Percentiles rank a stretch among this genome's conserved stretches.
Conservation (phyloP, 176 grass and related monocot genomes). For the Juncus effusus region DNA sequence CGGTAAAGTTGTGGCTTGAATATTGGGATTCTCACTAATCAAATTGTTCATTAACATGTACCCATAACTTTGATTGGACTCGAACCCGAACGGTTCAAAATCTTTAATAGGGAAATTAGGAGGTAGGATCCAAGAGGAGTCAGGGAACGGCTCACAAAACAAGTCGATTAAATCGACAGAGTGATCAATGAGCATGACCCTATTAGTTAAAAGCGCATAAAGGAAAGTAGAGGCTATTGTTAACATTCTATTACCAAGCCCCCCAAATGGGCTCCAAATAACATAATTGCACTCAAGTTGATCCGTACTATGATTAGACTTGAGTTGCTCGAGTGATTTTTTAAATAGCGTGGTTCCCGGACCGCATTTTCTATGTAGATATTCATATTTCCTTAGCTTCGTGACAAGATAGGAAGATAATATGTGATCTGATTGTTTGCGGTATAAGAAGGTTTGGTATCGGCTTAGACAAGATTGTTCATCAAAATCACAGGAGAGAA, state of each 20-base stretch:
- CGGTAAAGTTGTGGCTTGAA: conserved; percentile 31
- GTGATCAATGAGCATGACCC: conserved; percentile 27
- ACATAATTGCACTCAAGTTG: conserved; percentile 41
- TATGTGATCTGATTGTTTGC: conserved; percentile 20
- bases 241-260: conserved; percentile 38
- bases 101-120: conserved; percentile 33
- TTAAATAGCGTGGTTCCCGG: conserved; percentile 27
- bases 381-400: conserved; percentile 34
- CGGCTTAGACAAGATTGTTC: conserved; percentile 31
- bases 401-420: conserved; percentile 31
- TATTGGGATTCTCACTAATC: conserved; percentile 21
- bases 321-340: conserved; percentile 35
- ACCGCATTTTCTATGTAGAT: conserved; percentile 28
- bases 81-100: conserved; percentile 7
- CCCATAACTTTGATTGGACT: conserved; percentile 29
- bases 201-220: conserved; percentile 36
- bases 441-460: conserved; percentile 28
- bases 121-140: conserved; percentile 31
- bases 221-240: conserved; percentile 35
- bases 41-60: conserved; percentile 25
- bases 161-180: conserved; percentile 26
- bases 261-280: conserved; percentile 31
- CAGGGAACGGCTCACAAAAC: conserved; percentile 41
- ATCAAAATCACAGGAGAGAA: conserved; percentile 30
- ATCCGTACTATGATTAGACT: conserved; percentile 14